Evolutionary conservation across 345 rosid genomes (phyloP), one percentile per base, ranked within the genome.

Genomic region (Hevea brasiliensis): DNA sequence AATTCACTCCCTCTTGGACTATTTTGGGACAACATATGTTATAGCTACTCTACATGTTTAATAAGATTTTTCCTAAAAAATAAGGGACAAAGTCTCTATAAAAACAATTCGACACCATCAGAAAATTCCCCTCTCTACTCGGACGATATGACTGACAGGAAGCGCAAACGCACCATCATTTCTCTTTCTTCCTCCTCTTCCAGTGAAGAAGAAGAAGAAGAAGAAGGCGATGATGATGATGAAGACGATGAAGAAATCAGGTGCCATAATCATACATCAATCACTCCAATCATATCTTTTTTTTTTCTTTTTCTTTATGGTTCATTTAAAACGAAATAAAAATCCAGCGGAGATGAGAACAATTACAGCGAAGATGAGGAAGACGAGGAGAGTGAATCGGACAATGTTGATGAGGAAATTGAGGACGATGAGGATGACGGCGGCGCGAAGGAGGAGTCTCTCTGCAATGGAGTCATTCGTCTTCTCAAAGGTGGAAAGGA

Each of bases 401-500:
- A 20, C 21, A 63, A 2, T 66, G 44, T 74, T 2, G 80, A 50
- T 5, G 80, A 67, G 29, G 81, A 68, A 13, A 77, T 78, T 5
- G 85, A 79, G 6, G 80, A 72, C 0, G 75, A 75, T 1, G 82
- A 75, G 3, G 85, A 32, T 7, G 17, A 50, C 55, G 55, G 17
- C 10, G 71, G 15, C 24, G 50, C 50, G 12, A 53, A 18, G 15
- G 60, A 79, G 32, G 85, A 82, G 61, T 78, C 85, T 74, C 77
- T 83, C 59, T 84, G 80, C 70, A 50, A 73, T 47, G 79, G 71
- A 79, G 85, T 86, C 72, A 69, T 81, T 67, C 60, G 73, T 61
- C 79, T 84, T 44, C 83, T 89, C 63, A 66, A 78, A 81, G 91
- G 87, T 86, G 14, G 72, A 50, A 50, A 1, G n/a, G 37, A 1